These are phyloP conservation scores for Boletellus sp. DNA, from an alignment of 1,284 basidiomycete genomes.

Conservation along the genomic window DNA sequence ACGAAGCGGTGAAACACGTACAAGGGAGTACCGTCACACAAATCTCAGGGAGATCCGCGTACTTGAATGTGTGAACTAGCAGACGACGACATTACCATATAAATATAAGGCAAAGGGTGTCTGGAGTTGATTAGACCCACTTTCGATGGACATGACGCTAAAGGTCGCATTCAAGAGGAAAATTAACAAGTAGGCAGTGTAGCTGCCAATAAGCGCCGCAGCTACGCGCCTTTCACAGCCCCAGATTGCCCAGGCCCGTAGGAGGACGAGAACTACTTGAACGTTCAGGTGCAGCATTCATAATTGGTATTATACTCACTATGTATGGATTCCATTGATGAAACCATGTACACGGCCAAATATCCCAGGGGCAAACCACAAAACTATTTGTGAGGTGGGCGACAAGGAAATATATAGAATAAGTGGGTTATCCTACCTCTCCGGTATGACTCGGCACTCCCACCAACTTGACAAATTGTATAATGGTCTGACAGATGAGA, in stretches of 20 bases:
- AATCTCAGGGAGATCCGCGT: neutral
- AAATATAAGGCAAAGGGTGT: neutral
- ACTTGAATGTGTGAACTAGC: neutral
- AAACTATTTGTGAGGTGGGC: neutral
- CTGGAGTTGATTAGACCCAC: neutral
- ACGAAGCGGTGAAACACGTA: neutral
- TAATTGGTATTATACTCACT: neutral
- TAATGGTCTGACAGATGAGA: neutral
- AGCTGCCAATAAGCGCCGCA: neutral
- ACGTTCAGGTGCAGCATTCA: neutral
- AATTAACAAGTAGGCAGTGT: neutral
- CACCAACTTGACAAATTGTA: neutral
- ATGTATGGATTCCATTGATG: neutral
- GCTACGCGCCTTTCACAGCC: neutral
- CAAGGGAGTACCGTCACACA: neutral
- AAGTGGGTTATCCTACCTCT: no score
- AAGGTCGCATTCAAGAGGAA: neutral
- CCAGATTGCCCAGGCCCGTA: neutral
- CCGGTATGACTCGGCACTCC: neutral
- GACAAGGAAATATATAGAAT: neutral
- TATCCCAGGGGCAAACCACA: neutral
- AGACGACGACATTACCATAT: neutral
- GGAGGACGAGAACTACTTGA: neutral
- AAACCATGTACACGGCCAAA: neutral
- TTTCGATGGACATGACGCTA: neutral